A percentile compares a stretch with the other conserved stretches of the same genome.
phyloP scores from a whole-genome alignment of 495 filamentous ascomycete species.

The Trichocladium antarcticum region DNA sequence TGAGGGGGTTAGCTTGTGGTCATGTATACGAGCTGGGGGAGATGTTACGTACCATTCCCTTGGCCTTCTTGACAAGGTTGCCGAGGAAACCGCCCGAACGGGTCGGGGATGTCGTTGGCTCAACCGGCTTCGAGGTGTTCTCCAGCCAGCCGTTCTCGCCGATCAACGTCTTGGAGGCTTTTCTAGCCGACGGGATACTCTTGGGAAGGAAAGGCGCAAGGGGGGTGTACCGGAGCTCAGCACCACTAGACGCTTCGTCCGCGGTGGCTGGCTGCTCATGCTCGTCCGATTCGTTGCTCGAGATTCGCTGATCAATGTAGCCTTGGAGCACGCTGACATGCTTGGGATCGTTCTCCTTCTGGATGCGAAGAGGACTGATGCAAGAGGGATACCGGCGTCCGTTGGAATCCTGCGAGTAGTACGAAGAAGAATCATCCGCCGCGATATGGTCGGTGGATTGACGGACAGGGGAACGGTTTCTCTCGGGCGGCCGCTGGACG shows the following conservation, averaged over 20 bases:
- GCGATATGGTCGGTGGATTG: neutral
- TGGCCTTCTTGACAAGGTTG: conserved; percentile 33
- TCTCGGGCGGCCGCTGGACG: conserved; percentile 3
- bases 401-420: conserved; percentile 18
- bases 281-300: neutral
- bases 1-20: neutral
- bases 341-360: conserved; percentile 10
- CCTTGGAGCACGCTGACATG: conserved; percentile 17
- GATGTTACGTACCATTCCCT: conserved; percentile 29
- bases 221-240: conserved; percentile 12
- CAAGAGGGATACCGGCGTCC: neutral
- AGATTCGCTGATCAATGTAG: conserved; percentile 13
- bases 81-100: conserved; percentile 27
- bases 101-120: conserved; percentile 11
- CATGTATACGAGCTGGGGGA: neutral
- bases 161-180: conserved; percentile 31
- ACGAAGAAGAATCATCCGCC: conserved; percentile 13
- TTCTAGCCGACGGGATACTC: conserved; percentile 4
- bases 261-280: neutral
- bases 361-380: conserved; percentile 21
- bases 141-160: conserved; percentile 41
- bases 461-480: neutral
- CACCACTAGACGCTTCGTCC: neutral
- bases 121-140: conserved; percentile 22
- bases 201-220: conserved; percentile 10